These are phyloP conservation scores for Quercus dentata DNA, from an alignment of 306 rosid species.

Conservation along the genomic window DNA sequence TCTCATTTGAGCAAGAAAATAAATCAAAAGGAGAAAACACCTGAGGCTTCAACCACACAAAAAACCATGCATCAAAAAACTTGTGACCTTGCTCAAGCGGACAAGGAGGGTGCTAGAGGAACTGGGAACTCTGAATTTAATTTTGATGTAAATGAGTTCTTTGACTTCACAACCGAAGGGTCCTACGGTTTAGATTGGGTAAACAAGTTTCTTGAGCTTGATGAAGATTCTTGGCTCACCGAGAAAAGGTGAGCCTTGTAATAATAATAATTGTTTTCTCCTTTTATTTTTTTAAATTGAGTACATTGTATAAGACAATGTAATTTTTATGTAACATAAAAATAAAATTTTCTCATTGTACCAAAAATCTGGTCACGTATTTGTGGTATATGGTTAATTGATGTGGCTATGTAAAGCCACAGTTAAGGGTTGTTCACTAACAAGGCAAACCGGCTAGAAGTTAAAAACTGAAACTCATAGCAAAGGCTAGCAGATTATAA, in stretches of 20 bases:
- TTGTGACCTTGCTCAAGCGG: conserved; percentile 6
- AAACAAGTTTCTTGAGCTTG: conserved; percentile 45
- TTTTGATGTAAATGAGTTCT: conserved; percentile 52
- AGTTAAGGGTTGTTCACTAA: too few relatives aligned
- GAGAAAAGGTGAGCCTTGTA: not conserved
- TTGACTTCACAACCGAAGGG: conserved; percentile 41
- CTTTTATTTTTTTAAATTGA: not conserved
- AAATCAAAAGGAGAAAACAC: conserved; percentile 13
- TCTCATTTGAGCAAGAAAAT: conserved; percentile 69
- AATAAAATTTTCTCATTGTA: not conserved
- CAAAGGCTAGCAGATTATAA: not conserved
- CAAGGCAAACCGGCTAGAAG: not conserved
- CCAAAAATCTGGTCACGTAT: not conserved
- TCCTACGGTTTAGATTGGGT: conserved; percentile 47
- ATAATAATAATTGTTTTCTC: not conserved
- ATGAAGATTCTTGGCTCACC: conserved; percentile 21
- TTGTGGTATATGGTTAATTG: too few relatives aligned
- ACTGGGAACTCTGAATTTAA: conserved; percentile 14
- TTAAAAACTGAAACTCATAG: not conserved
- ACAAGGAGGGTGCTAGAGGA: conserved; percentile 1
- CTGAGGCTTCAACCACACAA: conserved; percentile 8
- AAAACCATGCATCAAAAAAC: conserved; percentile 12
- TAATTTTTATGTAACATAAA: not conserved
- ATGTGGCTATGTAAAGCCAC: too few relatives aligned
- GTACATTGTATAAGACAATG: not conserved